These are phyloP conservation scores for Picochlorum sp. DNA, from an alignment of 139 green algal genomes.

Conservation along the genomic window DNA sequence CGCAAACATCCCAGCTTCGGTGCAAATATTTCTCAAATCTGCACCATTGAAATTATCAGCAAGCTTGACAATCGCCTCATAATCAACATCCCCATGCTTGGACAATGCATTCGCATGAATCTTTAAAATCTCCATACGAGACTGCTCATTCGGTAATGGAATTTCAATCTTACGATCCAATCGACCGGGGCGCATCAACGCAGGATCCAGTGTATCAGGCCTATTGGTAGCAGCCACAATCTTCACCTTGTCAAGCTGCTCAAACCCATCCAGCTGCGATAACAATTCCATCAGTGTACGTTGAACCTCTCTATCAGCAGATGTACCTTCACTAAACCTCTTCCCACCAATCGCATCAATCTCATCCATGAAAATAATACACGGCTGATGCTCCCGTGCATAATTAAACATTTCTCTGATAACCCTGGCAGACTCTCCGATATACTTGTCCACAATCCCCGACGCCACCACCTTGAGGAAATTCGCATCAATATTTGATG, in stretches of 20 bases:
- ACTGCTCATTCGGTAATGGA: conserved; percentile 96
- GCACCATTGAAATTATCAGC: conserved; percentile 97
- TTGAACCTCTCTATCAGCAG: conserved; percentile 97
- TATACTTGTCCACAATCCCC: conserved; percentile 99
- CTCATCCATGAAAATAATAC: conserved; percentile 99
- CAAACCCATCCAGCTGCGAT: conserved; percentile 98
- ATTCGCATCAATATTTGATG: conserved; percentile 89
- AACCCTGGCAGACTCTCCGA: conserved; percentile 91
- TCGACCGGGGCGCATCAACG: conserved; percentile 88
- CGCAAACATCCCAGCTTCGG: conserved; percentile 96
- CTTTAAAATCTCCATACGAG: conserved; percentile 96
- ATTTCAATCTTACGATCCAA: conserved; percentile 99
- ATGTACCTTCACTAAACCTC: conserved; percentile 92
- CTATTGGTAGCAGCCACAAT: conserved; percentile 94
- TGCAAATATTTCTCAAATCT: conserved; percentile 98
- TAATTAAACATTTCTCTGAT: conserved; percentile 98
- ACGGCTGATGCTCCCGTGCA: conserved; percentile 92
- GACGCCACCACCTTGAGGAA: conserved; percentile 97
- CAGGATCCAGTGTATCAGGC: conserved; percentile 95
- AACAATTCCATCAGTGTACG: conserved; percentile 99
- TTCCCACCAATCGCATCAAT: conserved; percentile 97
- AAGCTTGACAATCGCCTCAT: conserved; percentile 94
- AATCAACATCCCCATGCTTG: conserved; percentile 99
- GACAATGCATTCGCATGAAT: conserved; percentile 89
- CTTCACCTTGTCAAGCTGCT: conserved; percentile 92